Conservation (phyloP, 1,284 basidiomycete species). For the Microbotryum saponariae region DNA sequence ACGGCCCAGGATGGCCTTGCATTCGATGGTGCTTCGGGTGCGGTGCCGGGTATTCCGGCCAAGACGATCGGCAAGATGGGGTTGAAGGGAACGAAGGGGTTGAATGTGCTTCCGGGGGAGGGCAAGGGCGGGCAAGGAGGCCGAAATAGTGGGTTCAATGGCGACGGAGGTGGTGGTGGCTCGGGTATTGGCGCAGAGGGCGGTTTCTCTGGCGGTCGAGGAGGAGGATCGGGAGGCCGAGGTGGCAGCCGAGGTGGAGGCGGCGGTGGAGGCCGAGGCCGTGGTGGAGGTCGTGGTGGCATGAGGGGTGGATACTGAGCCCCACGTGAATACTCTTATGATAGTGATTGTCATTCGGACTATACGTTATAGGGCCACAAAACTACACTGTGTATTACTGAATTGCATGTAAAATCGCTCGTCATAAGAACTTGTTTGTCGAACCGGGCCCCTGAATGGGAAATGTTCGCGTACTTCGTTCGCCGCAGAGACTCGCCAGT, state of each 20-base stretch:
- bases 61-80: slow-evolving; percentile 54
- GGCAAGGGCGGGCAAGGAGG: slow-evolving; percentile 15
- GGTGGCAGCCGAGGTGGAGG: slow-evolving; percentile 4
- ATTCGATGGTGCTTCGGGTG: slow-evolving; percentile 2
- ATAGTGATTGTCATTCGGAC: too few species aligned
- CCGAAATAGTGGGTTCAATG: background rate
- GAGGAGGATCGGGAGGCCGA: slow-evolving; percentile 53
- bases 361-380: too few species aligned
- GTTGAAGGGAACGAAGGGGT: slow-evolving; percentile 49
- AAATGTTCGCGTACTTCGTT: too few species aligned
- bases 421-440: too few species aligned
- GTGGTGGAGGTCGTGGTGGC: slow-evolving; percentile 3
- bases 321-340: slow-evolving; percentile 34
- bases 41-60: slow-evolving; percentile 13
- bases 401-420: too few species aligned
- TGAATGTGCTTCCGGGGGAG: slow-evolving; percentile 39
- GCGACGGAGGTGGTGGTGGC: slow-evolving; percentile 12
- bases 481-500: too few species aligned
- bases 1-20: slow-evolving; percentile 16
- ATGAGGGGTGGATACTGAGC: slow-evolving; percentile 4
- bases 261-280: background rate
- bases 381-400: too few species aligned
- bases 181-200: slow-evolving; percentile 45
- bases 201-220: slow-evolving; percentile 46
- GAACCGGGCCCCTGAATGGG: too few species aligned